These are phyloP conservation scores for Tolypocladium guangdongense DNA, from an alignment of 2,329 filamentous ascomycete genomes.

Conservation along the genomic window DNA sequence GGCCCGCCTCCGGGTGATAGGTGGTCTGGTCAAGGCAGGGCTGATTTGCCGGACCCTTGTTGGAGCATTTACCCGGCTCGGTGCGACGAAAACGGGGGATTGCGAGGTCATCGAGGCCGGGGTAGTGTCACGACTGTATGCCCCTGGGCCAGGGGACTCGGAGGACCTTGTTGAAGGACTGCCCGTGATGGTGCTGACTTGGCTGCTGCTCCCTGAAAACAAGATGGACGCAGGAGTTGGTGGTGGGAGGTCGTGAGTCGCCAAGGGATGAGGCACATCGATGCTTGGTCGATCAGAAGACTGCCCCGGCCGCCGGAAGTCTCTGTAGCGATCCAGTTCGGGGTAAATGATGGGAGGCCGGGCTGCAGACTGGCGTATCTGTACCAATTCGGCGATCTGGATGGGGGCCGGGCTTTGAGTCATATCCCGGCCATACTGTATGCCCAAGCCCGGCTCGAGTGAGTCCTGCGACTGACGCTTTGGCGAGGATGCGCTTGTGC, in stretches of 20 bases:
- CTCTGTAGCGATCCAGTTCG: constrained; percentile 50
- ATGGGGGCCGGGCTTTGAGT: constrained; percentile 34
- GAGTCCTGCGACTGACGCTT: constrained; percentile 26
- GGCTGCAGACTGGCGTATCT: constrained; percentile 24
- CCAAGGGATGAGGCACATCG: constrained; percentile 43
- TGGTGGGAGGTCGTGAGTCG: constrained; percentile 55
- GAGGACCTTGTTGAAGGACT: constrained; percentile 69
- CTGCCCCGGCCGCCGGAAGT: constrained; percentile 27
- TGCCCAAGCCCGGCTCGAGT: constrained; percentile 20
- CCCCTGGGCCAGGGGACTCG: constrained; percentile 56
- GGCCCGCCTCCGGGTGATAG: constrained; percentile 46
- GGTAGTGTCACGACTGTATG: constrained; percentile 68
- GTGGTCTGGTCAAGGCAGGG: constrained; percentile 44
- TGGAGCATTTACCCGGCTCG: constrained; percentile 30
- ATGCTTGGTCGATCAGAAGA: constrained; percentile 22
- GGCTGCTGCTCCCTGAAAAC: constrained; percentile 47
- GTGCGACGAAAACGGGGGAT: constrained; percentile 51
- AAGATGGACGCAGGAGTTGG: constrained; percentile 45
- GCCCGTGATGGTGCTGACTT: constrained; percentile 48
- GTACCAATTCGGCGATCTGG: constrained; percentile 28
- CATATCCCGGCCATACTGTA: constrained; percentile 29
- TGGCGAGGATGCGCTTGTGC: constrained; percentile 24
- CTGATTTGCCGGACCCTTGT: constrained; percentile 41
- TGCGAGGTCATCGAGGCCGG: constrained; percentile 69
- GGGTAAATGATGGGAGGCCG: constrained; percentile 42